These are phyloP conservation scores for Lycium ferocissimum DNA, from an alignment of 257 asterid genomes.

Conservation along the genomic window DNA sequence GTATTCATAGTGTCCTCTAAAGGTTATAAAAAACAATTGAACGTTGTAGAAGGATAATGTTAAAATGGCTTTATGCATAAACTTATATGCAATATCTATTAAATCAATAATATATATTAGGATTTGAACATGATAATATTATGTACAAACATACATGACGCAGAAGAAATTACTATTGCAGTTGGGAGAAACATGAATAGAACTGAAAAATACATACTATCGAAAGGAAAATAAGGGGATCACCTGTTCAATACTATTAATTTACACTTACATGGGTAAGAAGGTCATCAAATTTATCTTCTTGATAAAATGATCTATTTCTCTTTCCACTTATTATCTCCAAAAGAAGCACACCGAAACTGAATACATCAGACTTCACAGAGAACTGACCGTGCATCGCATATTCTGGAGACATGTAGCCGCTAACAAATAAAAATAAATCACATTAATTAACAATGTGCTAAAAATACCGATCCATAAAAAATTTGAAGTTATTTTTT, in stretches of 20 bases:
- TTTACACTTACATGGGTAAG: not conserved
- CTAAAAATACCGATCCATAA: not conserved
- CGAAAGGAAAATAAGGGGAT: not conserved
- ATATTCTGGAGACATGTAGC: conserved; percentile 20
- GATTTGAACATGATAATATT: too few relatives aligned
- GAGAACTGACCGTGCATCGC: conserved; percentile 25
- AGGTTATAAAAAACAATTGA: too few relatives aligned
- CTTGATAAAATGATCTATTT: not conserved
- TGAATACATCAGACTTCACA: conserved; percentile 19
- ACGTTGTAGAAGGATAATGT: too few relatives aligned
- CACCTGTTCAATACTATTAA: not conserved
- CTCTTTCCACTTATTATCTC: conserved; percentile 23
- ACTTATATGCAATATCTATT: too few relatives aligned
- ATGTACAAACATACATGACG: too few relatives aligned
- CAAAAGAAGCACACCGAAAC: conserved; percentile 21
- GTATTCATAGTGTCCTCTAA: too few relatives aligned
- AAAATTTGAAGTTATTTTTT: not conserved
- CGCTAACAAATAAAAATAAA: not conserved
- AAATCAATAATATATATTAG: too few relatives aligned
- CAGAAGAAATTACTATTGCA: too few relatives aligned
- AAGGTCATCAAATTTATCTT: not conserved
- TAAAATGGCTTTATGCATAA: not conserved
- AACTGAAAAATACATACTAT: too few relatives aligned
- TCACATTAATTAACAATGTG: not conserved
- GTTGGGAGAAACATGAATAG: not conserved